Percentiles rank a stretch among this genome's conserved stretches.
Conservation (phyloP, 306 rosid genomes). For the Rosa rugosa region DNA sequence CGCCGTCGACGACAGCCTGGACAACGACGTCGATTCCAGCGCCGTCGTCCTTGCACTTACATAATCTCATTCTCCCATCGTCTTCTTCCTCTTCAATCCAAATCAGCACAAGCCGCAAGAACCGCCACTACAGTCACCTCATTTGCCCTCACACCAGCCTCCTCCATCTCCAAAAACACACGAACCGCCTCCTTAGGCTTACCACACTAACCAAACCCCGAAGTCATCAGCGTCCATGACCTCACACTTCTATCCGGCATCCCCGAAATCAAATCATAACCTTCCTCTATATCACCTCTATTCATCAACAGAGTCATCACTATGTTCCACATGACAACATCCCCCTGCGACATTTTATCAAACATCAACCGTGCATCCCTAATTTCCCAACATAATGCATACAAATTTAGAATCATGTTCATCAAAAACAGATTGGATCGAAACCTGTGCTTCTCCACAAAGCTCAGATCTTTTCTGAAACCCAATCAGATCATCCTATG, state of each 20-base stretch:
- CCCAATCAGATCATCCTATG: too few relatives aligned
- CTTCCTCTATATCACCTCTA: constrained; percentile 27
- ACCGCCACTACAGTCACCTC: constrained; percentile 49
- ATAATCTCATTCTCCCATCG: too few relatives aligned
- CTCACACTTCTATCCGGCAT: constrained; percentile 48
- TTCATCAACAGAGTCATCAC: constrained; percentile 49
- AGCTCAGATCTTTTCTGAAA: too few relatives aligned
- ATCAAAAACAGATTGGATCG: constrained; percentile 31
- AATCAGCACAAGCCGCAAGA: constrained; percentile 55
- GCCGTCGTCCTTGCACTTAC: too few relatives aligned
- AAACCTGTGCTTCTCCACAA: too few relatives aligned
- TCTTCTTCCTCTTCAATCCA: constrained; percentile 1
- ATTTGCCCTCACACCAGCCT: constrained; percentile 45
- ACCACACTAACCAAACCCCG: constrained; percentile 50
- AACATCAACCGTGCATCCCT: constrained; percentile 43
- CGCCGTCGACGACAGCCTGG: too few relatives aligned
- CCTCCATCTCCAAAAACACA: constrained; percentile 45
- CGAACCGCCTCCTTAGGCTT: constrained; percentile 46
- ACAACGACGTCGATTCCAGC: too few relatives aligned
- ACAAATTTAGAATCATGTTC: constrained; percentile 47
- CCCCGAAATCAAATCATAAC: constrained; percentile 40
- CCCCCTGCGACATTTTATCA: constrained; percentile 49
- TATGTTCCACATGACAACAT: constrained; percentile 50
- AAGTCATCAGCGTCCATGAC: constrained; percentile 64
- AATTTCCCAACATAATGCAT: constrained; percentile 31